These are phyloP conservation scores for Escovopsis weberi DNA, from an alignment of 2,329 filamentous ascomycete species.

Conservation along the genomic window DNA sequence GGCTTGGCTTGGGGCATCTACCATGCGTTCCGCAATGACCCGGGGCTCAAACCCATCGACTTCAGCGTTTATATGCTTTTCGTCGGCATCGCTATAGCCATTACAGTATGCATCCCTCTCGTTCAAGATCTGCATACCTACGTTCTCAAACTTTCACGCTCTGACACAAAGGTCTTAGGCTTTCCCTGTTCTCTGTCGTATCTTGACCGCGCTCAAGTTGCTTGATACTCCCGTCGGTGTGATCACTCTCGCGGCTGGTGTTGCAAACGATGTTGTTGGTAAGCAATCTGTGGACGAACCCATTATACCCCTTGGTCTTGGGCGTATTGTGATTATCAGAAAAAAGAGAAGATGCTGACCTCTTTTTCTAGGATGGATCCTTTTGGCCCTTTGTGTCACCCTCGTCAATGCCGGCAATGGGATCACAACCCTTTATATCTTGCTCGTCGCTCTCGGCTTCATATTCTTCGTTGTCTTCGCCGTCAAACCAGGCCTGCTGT, in stretches of 20 bases:
- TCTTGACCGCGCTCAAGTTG: conserved; percentile 79
- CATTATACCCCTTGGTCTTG: not conserved
- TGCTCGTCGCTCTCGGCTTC: conserved; percentile 63
- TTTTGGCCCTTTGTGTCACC: conserved; percentile 84
- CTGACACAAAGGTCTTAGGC: conserved; percentile 45
- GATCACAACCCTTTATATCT: conserved; percentile 68
- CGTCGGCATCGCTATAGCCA: conserved; percentile 84
- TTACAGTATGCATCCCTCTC: conserved; percentile 38
- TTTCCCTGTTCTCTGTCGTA: conserved; percentile 85
- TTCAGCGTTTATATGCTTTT: conserved; percentile 52
- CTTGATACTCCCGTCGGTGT: conserved; percentile 72
- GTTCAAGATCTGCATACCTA: not conserved
- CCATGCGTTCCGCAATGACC: conserved; percentile 46
- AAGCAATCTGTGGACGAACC: conserved; percentile 3
- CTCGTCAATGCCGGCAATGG: conserved; percentile 80
- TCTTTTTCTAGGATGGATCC: conserved; percentile 47
- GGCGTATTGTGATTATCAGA: too few relatives aligned
- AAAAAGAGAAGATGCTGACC: too few relatives aligned
- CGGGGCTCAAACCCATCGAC: conserved; percentile 24
- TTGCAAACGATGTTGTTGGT: conserved; percentile 66
- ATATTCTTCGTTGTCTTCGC: conserved; percentile 58
- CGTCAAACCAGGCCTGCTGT: conserved; percentile 61
- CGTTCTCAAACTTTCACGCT: conserved; percentile 76
- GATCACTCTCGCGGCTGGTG: conserved; percentile 77
- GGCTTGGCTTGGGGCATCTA: conserved; percentile 73